These are phyloP conservation scores for Pestalotiopsis sp. DNA, from an alignment of 2,329 filamentous ascomycete genomes.

Conservation along the genomic window DNA sequence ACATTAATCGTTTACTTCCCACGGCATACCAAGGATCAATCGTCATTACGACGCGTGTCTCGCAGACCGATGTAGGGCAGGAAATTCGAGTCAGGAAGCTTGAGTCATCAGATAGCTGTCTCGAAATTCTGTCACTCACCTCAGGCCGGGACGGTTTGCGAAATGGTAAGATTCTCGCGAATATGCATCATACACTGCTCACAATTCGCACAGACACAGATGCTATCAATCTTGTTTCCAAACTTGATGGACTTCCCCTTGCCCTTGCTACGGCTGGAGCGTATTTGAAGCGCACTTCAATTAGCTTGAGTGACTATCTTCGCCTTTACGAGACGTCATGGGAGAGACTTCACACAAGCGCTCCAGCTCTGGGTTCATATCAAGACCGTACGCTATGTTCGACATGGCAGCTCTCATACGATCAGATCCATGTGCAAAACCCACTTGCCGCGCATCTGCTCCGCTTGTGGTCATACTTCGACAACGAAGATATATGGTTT, in stretches of 20 bases:
- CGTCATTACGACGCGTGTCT: constrained; percentile 41
- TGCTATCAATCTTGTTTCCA: constrained; percentile 30
- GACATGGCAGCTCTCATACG: constrained; percentile 41
- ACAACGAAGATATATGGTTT: constrained; percentile 20
- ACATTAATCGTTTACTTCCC: constrained; percentile 35
- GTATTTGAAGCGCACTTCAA: constrained; percentile 41
- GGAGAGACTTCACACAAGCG: constrained; percentile 33
- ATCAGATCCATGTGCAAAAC: constrained; percentile 36
- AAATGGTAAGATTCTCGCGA: constrained; percentile 26
- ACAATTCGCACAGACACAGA: constrained; percentile 28
- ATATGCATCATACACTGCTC: constrained; percentile 2
- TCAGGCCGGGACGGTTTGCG: constrained; percentile 26
- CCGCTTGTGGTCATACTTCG: neutral
- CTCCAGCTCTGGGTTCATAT: constrained; percentile 31
- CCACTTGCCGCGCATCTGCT: constrained; percentile 16
- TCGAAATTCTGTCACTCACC: constrained; percentile 32
- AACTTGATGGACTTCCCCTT: constrained; percentile 47
- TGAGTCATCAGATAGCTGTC: constrained; percentile 28
- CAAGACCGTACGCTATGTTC: constrained; percentile 36
- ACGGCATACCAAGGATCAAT: constrained; percentile 40
- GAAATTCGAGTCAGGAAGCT: constrained; percentile 36
- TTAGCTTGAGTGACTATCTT: constrained; percentile 28
- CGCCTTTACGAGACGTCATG: constrained; percentile 39
- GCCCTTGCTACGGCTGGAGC: constrained; percentile 48
- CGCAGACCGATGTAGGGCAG: constrained; percentile 33